Evolutionary conservation across 31 red algal species (phyloP), one percentile per base, ranked within the genome.

Genomic region (Asparagopsis taxiformis): DNA sequence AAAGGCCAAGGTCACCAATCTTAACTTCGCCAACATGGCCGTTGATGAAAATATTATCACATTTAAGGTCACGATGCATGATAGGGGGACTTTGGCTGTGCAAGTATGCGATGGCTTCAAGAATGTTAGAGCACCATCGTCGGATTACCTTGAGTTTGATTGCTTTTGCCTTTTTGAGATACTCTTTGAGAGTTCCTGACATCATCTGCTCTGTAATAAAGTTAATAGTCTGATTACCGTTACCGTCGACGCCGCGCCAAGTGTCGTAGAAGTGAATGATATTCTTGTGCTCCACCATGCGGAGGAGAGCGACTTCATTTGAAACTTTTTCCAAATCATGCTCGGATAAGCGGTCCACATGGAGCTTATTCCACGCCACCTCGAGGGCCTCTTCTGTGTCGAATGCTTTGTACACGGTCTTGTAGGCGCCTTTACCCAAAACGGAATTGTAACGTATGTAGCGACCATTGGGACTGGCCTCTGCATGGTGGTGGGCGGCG

Each of bases 121-220:
- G 92, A 34, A 99, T 86, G 59, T 99, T 99, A 51, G 59, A 72
- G 49, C 92, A 92, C 97, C 97, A 99, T 16, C 88, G 63, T 28
- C 97, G 91, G 15, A 99, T 95, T 11, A 99, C 97, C 53, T 96
- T 96, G 36, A 99, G 84, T 54, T 93, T 95, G 52, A 99, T 93
- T 20, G 73, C 83, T 68, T 96, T 82, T n/a, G 92, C 89, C 31
- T 85, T 93, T 21, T 73, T 85, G 10, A 99, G 70, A 61, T 96
- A 99, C 70, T 95, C 82, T 57, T 99, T 99, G 7, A 99, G 74
- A 61, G 97, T 99, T 23, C 97, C 97, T 4, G 86, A 92, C 74
- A 87, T 96, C 97, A 99, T 99, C 70, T 90, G 83, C 59, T 99
- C 97, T 1, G 97, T 99, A 65, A 99, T 99, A 64, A 99, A 99